Conservation (phyloP, 208 protist genomes). For the Trypanosomatidae sp. region DNA sequence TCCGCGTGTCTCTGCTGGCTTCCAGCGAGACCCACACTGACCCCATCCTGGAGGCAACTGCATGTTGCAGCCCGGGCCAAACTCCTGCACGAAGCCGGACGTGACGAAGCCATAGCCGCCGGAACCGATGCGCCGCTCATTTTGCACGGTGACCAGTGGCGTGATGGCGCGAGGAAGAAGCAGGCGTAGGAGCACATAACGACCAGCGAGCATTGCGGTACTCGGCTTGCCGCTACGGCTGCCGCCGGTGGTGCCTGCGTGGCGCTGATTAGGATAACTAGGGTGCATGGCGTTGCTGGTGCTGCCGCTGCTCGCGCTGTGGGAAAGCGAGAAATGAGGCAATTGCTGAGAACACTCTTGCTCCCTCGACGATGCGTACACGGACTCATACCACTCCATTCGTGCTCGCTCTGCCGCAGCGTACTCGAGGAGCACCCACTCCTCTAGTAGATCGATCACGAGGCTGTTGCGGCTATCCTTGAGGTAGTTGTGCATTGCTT, state of each 20-base stretch:
- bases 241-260: not conserved
- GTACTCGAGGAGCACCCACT: constrained; percentile 42
- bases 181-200: constrained; percentile 61
- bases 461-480: constrained; percentile 28
- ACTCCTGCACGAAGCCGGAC: constrained; percentile 19
- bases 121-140: constrained; percentile 54
- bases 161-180: constrained; percentile 45
- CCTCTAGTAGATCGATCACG: constrained; percentile 32
- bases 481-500: constrained; percentile 42
- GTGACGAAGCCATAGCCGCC: constrained; percentile 75
- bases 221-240: not conserved
- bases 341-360: not conserved
- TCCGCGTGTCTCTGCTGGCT: not conserved
- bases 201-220: constrained; percentile 34
- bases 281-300: not conserved
- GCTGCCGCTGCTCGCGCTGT: constrained; percentile 3
- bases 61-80: not conserved
- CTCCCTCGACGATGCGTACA: constrained; percentile 4
- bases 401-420: constrained; percentile 15
- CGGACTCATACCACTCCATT: constrained; percentile 21
- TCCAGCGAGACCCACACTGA: constrained; percentile 16
- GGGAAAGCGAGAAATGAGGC: not conserved
- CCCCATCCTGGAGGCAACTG: constrained; percentile 23
- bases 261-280: not conserved
- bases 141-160: constrained; percentile 13